These are phyloP conservation scores for Ceratobasidium sp. DNA, from an alignment of 1,284 basidiomycete genomes.

Conservation along the genomic window DNA sequence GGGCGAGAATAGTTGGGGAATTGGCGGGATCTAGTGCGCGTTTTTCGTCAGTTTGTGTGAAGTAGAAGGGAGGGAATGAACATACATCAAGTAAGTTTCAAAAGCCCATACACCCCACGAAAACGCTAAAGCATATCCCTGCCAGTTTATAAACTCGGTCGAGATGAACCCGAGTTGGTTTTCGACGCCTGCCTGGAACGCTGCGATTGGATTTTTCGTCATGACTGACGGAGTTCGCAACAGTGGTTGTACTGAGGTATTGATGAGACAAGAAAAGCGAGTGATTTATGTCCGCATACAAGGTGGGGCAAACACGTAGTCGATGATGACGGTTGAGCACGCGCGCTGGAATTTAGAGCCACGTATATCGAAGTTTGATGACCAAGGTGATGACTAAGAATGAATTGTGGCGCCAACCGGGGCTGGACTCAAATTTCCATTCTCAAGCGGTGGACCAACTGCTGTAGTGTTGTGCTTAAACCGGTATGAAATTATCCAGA, in stretches of 20 bases:
- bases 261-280: background rate
- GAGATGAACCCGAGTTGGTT: conserved; percentile 42
- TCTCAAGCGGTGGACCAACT: too few relatives aligned
- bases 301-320: background rate
- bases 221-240: background rate
- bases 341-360: conserved; percentile 18
- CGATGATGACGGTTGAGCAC: conserved; percentile 12
- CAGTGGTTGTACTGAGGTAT: background rate
- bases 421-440: too few relatives aligned
- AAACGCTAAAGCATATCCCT: conserved; percentile 70
- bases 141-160: conserved; percentile 65
- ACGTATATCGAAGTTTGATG: conserved; percentile 23
- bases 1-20: conserved; percentile 80
- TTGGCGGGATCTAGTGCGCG: conserved; percentile 68
- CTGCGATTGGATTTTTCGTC: conserved; percentile 36
- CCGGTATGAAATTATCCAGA: too few relatives aligned
- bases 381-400: background rate
- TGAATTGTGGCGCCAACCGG: conserved; percentile 3
- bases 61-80: conserved; percentile 42
- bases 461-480: too few relatives aligned
- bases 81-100: conserved; percentile 81
- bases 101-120: conserved; percentile 81
- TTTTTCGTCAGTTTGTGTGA: background rate
- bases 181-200: conserved; percentile 38
- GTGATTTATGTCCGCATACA: conserved; percentile 3